Percentiles rank a stretch among this genome's conserved stretches.
Evolutionary conservation across 2,329 filamentous ascomycete species (phyloP).

Genomic region (Colletotrichum lupini): DNA sequence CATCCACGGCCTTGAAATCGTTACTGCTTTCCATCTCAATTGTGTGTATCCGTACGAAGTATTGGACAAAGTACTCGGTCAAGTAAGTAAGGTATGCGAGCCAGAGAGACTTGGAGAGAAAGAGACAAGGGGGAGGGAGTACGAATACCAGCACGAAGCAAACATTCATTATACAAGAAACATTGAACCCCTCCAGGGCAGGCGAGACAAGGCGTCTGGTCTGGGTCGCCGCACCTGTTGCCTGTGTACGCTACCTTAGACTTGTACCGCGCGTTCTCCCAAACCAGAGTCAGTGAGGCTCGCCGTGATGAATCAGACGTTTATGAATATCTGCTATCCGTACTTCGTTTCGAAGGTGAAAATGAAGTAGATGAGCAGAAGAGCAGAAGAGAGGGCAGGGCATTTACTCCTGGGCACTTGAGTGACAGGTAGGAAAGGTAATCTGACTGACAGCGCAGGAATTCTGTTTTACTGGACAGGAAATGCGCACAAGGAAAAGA

Average conservation of each 20-base stretch:
- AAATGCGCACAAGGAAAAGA: constrained; percentile 20
- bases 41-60: neutral
- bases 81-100: neutral
- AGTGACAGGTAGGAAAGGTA: neutral
- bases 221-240: neutral
- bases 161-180: constrained; percentile 4
- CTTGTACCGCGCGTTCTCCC: neutral
- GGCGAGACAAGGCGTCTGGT: constrained; percentile 21
- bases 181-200: constrained; percentile 3
- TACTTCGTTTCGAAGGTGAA: neutral
- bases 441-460: neutral
- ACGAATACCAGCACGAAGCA: neutral
- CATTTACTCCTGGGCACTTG: too few relatives aligned
- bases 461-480: constrained; percentile 4
- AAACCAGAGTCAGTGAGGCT: neutral
- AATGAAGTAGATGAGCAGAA: neutral
- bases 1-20: neutral
- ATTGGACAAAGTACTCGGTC: neutral
- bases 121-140: neutral
- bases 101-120: neutral
- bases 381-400: neutral
- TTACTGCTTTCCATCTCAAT: neutral
- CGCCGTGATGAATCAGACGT: neutral
- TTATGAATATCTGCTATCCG: neutral
- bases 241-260: neutral